Evolutionary conservation across 495 filamentous ascomycete species (phyloP), one percentile per base, ranked within the genome.

Genomic region (Echria macrotheca): DNA sequence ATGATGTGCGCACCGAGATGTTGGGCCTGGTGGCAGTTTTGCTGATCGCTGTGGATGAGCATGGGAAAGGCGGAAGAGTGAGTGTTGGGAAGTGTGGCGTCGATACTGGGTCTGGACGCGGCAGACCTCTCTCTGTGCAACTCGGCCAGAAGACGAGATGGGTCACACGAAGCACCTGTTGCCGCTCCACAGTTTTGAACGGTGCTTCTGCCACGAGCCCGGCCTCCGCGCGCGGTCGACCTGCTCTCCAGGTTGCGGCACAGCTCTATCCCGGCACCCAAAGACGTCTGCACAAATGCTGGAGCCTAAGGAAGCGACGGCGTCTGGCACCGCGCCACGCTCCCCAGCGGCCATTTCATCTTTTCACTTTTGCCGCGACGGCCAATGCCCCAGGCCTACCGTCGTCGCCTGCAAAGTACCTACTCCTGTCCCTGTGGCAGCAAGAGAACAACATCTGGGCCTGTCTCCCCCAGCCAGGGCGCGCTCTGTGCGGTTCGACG

Each of bases 221-320:
- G 38, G n/a, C 21, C 12, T 41, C 21, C 38, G 21, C 21, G 17
- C 38, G 11, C 38, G n/a, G 6, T 40, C 49, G 40, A 41, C 35
- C 38, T 40, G 50, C 25, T 47, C 50, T 48, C 25, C 18, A 53
- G 39, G 17, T 40, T 35, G 57, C 57, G 60, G 60, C 60, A 56
- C 60, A 63, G 60, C 52, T 53, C 47, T 56, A 52, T 41, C 32
- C 25, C 46, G 28, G 22, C 33, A 25, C 21, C 25, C 35, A 26
- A 39, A 39, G 23, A 40, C 46, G 53, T 43, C 17, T 12, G 25
- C 40, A 54, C 43, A 58, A 62, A 60, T 57, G 57, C 51, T 63
- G 60, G 43, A 58, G 60, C 60, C 60, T 63, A 53, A 43, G 50
- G 29, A 47, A 33, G 32, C 44, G 26, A 48, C 37, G 39, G 47